Base-by-base conservation (phyloP, 352 stramenopile species). In the Globisporangium irregulare region DNA sequence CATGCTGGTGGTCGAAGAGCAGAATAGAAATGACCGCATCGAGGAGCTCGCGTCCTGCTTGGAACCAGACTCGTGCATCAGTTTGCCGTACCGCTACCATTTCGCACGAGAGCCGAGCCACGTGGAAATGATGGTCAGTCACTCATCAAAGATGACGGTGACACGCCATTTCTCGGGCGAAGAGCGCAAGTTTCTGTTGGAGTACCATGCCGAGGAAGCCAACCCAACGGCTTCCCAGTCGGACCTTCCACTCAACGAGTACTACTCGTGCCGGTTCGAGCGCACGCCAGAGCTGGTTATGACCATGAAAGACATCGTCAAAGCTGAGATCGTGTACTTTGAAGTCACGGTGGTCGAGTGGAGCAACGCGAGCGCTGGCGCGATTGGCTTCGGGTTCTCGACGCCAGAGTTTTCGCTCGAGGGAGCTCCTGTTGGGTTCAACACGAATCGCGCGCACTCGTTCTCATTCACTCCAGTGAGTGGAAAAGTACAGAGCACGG, bases 241-340 rank as follows among this genome's bases (percentile, higher is more conserved):
- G 0, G 68, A 75, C 20, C 20, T 43, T 18, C 24, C 53, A 0
- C 50, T 77, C 18, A 70, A 66, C 41, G 77, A 77, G 51, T 79
- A 75, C 59, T 84, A 79, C 55, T 95, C 89, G n/a, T 92, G 86
- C 34, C 85, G 89, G 2, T 96, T 95, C 73, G 89, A 94, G 32
- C 75, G 94, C 67, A 93, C 83, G 0, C 84, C 86, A 10, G 78
- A 81, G 67, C 69, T 95, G 2, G 68, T 92, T 32, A 88, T 93
- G 72, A 86, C 78, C 9, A 80, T 95, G 71, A 79, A 84, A 36
- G 76, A 90, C 53, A 64, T 86, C 15, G 41, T 92, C 14, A 93
- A 94, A 58, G 84, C 88, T 41, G 81, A 90, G 60, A 78, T 94
- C 58, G 71, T 92, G 32, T 96, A 96, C 61, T 94, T 91, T 64